A percentile compares a stretch with the other conserved stretches of the same genome.
Evolutionary conservation across 2,329 filamentous ascomycete species (phyloP).

Genomic region (Chaetomiaceae sp.): DNA sequence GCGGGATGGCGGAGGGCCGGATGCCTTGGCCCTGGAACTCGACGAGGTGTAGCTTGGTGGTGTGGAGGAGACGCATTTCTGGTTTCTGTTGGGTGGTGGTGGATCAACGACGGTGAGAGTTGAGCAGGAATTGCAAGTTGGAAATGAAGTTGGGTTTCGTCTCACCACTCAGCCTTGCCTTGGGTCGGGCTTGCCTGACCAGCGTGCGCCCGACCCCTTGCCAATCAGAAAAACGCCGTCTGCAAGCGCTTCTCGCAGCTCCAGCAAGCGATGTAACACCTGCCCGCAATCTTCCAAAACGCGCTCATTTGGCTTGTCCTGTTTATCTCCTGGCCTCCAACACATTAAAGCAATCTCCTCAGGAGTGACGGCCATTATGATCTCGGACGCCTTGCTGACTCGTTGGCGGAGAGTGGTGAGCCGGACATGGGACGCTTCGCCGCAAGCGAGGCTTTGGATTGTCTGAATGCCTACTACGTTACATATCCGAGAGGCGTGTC

Average conservation of each 20-base stretch:
- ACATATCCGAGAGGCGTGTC: too few species aligned
- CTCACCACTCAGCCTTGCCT: background rate
- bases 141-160: background rate
- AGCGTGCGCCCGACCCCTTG: background rate
- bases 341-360: too few species aligned
- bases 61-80: conserved; percentile 13
- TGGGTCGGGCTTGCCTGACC: background rate
- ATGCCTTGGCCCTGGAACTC: conserved; percentile 1
- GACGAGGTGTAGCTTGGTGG: background rate
- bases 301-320: too few species aligned
- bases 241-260: background rate
- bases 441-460: conserved; percentile 33
- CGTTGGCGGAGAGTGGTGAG: conserved; percentile 14
- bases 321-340: too few species aligned
- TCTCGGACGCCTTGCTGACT: background rate
- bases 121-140: background rate
- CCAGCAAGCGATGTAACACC: background rate
- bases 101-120: conserved; percentile 1
- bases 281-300: background rate
- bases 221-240: background rate
- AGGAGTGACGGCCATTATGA: background rate
- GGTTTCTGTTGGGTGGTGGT: conserved; percentile 3
- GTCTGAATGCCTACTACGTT: conserved; percentile 36
- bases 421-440: conserved; percentile 28
- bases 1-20: too few species aligned